A percentile compares a stretch with the other conserved stretches of the same genome.
These are phyloP conservation scores for Talaromyces adpressus DNA, from an alignment of 495 filamentous ascomycete species.

Conservation along the genomic window DNA sequence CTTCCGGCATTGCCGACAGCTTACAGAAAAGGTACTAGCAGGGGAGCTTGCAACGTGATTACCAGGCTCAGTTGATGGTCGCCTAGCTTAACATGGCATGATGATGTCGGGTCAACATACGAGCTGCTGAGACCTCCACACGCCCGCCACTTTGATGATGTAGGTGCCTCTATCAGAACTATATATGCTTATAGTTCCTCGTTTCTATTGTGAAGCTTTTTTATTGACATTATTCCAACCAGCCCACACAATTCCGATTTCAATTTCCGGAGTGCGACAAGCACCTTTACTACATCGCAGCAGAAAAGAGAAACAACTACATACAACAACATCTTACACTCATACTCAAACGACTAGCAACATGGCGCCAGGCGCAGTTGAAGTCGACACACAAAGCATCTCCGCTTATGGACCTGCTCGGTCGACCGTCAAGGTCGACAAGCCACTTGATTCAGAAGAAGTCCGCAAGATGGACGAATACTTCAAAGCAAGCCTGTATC, in stretches of 20 bases:
- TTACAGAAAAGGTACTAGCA: neutral
- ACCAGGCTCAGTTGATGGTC: neutral
- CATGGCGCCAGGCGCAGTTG: neutral
- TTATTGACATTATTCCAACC: neutral
- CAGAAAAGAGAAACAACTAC: neutral
- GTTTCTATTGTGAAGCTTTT: neutral
- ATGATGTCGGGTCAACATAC: neutral
- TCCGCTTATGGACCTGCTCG: slow-evolving; percentile 57
- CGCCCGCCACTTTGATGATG: neutral
- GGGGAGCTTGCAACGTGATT: neutral
- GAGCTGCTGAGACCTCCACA: neutral
- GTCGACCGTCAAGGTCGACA: slow-evolving; percentile 47
- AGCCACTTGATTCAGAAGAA: slow-evolving; percentile 54
- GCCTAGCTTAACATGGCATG: neutral
- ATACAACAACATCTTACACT: neutral
- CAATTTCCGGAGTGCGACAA: neutral
- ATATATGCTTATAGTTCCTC: neutral
- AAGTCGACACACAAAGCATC: slow-evolving; percentile 32
- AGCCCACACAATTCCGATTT: neutral
- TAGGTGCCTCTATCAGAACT: neutral
- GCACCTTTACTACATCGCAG: neutral
- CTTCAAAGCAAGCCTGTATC: slow-evolving; percentile 64
- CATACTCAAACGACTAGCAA: neutral
- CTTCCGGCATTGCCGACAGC: neutral
- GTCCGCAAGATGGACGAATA: slow-evolving; percentile 58